These are phyloP conservation scores for Diplodia mutila DNA, from an alignment of 2,329 filamentous ascomycete species.

Conservation along the genomic window DNA sequence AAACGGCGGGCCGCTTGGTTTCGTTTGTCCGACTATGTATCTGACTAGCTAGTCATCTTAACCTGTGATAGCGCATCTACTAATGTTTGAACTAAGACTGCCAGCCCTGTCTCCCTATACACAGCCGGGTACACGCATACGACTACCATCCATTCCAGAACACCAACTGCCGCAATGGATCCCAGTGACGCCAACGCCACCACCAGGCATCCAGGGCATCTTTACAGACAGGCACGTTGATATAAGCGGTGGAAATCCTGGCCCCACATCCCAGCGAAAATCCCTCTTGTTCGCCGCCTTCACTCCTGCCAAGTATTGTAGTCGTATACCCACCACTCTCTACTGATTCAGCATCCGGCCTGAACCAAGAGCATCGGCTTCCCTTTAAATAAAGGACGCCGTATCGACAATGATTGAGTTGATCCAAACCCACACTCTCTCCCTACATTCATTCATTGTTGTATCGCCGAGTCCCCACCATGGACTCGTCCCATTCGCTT, in stretches of 20 bases:
- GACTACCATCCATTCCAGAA: background rate
- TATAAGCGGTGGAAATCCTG: background rate
- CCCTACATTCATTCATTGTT: background rate
- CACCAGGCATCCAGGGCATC: too few species aligned
- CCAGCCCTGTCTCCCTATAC: background rate
- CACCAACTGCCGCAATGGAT: background rate
- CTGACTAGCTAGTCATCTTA: background rate
- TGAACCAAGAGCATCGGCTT: background rate
- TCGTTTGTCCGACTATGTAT: background rate
- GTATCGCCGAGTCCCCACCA: background rate
- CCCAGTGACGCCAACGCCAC: background rate
- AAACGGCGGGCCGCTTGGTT: background rate
- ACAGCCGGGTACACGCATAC: background rate
- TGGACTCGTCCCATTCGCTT: conserved; percentile 2
- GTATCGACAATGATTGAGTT: background rate
- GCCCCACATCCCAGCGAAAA: background rate
- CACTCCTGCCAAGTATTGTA: conserved; percentile 11
- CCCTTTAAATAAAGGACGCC: background rate
- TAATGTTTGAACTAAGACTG: background rate
- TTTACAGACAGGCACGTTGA: background rate
- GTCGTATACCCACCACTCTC: background rate
- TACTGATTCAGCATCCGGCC: background rate
- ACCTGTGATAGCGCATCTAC: background rate
- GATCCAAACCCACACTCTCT: background rate
- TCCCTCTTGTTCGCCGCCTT: background rate